Base-by-base conservation (phyloP, 2,329 filamentous ascomycete genomes). In the Tolypocladium paradoxum region DNA sequence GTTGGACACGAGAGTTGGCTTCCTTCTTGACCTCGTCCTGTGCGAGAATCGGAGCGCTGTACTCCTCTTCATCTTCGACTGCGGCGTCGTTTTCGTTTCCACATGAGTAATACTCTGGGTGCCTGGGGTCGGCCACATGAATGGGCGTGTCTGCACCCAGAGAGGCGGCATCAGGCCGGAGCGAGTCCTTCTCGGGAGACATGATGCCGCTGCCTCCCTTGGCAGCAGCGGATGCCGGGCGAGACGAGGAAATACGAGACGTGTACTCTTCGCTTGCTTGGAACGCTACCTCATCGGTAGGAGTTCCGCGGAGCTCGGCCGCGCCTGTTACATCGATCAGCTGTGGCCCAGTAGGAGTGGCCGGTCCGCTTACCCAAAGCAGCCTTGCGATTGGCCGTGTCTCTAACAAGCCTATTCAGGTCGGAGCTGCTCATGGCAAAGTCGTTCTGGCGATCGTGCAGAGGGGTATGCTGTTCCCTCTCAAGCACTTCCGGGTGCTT, bases 351-450 rank as follows among this genome's bases (percentile, higher is more conserved):
- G 8, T 4, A 14, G 24, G 14, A 14, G 24, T 27, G 2, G 50
- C 29, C 52, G 20, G 22, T 46, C 12, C 14, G n/a, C 53, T 52
- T 43, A 57, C 54, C 53, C 45, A 76, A 68, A 61, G 74, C 75
- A 62, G 69, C 68, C 52, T 77, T 76, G 60, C 73, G 77, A 60
- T 70, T 77, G 52, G 76, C 80, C 37, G 85, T 90, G 43, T 87
- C 80, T 57, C 84, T 82, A 54, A 97, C 90, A 60, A 97, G 85
- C 72, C 87, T 90, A 71, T 96, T 95, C 60, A 97, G 73, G 64
- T 96, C 88, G 43, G 90, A 88, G 62, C 87, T 91, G 70, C 88
- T 93, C 82, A 95, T 80, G 53, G 90, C 88, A 73, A 87, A 95
- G 65, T 93, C 87, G 57, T 75, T 75, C 57, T 76, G 74, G 53